phyloP scores from a whole-genome alignment of 2,329 filamentous ascomycete species.

The Mariannaea elegans region DNA sequence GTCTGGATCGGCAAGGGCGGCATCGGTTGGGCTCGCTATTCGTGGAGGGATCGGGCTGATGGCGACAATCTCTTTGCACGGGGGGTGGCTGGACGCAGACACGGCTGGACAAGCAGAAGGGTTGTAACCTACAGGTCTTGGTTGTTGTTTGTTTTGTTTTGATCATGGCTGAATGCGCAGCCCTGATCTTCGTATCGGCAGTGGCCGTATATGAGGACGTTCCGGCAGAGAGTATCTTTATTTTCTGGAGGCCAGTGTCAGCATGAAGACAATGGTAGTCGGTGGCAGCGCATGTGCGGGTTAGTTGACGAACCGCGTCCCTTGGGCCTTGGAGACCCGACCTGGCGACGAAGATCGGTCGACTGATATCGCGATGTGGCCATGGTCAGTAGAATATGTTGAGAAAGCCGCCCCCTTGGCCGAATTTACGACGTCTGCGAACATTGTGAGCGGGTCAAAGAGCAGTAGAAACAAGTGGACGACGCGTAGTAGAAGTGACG shows the following conservation, averaged over 20 bases:
- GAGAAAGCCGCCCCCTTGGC: conserved; percentile 46
- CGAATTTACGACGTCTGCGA: conserved; percentile 54
- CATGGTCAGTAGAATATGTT: conserved; percentile 49
- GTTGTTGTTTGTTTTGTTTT: conserved; percentile 61
- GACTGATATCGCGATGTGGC: conserved; percentile 56
- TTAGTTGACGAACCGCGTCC: conserved; percentile 57
- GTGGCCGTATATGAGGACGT: conserved; percentile 92
- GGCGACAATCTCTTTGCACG: not conserved
- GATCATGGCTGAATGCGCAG: conserved; percentile 90
- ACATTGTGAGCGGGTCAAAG: conserved; percentile 28
- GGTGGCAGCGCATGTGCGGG: conserved; percentile 8
- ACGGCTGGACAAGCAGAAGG: conserved; percentile 7
- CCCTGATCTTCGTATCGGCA: conserved; percentile 92
- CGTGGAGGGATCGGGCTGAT: not conserved
- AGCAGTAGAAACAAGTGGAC: not conserved
- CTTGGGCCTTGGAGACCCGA: conserved; percentile 66
- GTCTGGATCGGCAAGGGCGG: not conserved
- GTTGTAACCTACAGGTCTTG: conserved; percentile 60
- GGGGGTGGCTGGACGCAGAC: not conserved
- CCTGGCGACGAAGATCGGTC: conserved; percentile 60
- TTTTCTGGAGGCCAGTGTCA: conserved; percentile 63
- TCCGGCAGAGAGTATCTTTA: conserved; percentile 91
- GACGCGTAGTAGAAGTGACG: not conserved
- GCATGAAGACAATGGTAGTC: conserved; percentile 12
- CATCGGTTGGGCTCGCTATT: not conserved